Conservation (phyloP, 2,329 filamentous ascomycete species). For the Lithohypha guttulata region DNA sequence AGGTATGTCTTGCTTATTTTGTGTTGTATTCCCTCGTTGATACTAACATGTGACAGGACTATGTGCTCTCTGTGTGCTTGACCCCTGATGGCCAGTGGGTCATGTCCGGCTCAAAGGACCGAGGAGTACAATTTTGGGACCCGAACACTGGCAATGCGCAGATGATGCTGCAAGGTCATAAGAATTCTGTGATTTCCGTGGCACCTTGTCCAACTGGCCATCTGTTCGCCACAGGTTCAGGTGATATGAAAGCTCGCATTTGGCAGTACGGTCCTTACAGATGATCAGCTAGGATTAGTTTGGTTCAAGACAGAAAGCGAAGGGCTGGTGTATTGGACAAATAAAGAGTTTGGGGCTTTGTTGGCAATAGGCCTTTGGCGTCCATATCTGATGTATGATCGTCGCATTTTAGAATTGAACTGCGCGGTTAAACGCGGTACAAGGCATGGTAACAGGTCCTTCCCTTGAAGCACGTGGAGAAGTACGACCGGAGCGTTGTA, state of each 20-base stretch:
- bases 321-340: background rate
- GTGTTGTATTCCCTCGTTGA: conserved; percentile 10
- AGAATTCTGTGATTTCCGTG: conserved; percentile 97
- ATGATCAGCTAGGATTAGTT: background rate
- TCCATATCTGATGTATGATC: too few species aligned
- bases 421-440: too few species aligned
- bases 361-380: too few species aligned
- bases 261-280: conserved; percentile 57
- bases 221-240: conserved; percentile 90
- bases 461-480: too few species aligned
- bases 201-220: conserved; percentile 81
- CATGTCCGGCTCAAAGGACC: conserved; percentile 91
- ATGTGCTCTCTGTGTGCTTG: conserved; percentile 88
- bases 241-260: conserved; percentile 94
- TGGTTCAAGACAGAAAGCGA: background rate
- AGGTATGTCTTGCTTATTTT: conserved; percentile 44
- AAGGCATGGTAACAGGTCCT: too few species aligned
- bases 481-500: too few species aligned
- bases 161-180: conserved; percentile 97
- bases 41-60: conserved; percentile 53
- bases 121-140: conserved; percentile 98
- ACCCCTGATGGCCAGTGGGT: conserved; percentile 94
- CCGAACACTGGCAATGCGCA: conserved; percentile 85
- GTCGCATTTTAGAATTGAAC: too few species aligned
- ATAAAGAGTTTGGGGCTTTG: background rate